Percentiles rank a stretch among this genome's conserved stretches.
Conservation (phyloP, 441 rosid species). For the Populus trichocarpa region DNA sequence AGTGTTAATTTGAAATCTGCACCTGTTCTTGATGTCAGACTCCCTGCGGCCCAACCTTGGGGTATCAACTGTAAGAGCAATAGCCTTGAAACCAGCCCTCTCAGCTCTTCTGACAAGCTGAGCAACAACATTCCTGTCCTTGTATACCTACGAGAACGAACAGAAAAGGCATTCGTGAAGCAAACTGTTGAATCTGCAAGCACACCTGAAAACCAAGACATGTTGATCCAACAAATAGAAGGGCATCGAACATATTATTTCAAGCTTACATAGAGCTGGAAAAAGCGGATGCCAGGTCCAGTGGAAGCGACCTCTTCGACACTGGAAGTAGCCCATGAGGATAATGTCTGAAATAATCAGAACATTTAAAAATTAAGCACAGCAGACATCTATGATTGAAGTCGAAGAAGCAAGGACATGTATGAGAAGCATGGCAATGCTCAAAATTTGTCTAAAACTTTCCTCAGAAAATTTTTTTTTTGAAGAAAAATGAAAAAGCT, state of each 20-base stretch:
- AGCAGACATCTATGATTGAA: background rate
- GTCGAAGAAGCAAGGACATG: no score
- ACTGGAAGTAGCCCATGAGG: constrained; percentile 73
- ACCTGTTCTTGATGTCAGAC: constrained; percentile 89
- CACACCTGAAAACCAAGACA: no score
- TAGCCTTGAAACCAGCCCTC: constrained; percentile 80
- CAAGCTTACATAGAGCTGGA: constrained; percentile 69
- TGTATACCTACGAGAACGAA: constrained; percentile 44
- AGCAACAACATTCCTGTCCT: constrained; percentile 69
- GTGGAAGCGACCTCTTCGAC: constrained; percentile 84
- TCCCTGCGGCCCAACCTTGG: constrained; percentile 94
- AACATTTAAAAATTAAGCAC: background rate
- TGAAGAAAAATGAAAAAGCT: background rate
- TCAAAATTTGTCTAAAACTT: background rate
- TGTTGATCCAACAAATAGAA: background rate
- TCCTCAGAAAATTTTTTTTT: background rate
- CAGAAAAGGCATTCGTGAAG: background rate
- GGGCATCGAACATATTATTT: background rate
- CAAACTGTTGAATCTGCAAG: no score
- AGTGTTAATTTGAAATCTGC: background rate
- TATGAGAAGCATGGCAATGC: no score
- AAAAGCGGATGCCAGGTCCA: constrained; percentile 72
- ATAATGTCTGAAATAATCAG: constrained; percentile 48
- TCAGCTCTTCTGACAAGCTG: constrained; percentile 85
- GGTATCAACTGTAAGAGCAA: constrained; percentile 83